A percentile compares a stretch with the other conserved stretches of the same genome.
Conservation (phyloP, 257 asterid species). For the Solanum verrucosum region DNA sequence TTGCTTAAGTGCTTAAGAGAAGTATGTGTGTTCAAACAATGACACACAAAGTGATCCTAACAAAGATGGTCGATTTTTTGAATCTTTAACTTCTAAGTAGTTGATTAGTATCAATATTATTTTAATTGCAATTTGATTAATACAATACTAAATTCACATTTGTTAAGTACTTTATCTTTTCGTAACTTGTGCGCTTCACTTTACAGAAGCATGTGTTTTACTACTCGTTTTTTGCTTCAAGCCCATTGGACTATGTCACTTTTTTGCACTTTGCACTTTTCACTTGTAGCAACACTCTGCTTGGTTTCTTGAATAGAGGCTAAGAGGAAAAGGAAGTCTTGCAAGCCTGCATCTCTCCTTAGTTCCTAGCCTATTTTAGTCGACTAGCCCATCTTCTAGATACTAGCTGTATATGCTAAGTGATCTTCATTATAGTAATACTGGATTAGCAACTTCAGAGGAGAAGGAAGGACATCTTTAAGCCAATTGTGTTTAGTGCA, state of each 20-base stretch:
- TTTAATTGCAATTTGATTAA: neutral
- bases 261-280: neutral
- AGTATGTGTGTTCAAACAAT: neutral
- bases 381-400: neutral
- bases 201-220: neutral
- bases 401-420: neutral
- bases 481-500: neutral
- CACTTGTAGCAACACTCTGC: neutral
- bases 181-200: neutral
- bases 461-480: neutral
- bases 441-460: neutral
- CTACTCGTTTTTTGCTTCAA: neutral
- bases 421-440: neutral
- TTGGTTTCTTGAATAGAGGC: neutral
- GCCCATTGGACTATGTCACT: neutral
- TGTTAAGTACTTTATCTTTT: neutral
- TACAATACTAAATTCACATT: neutral
- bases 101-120: neutral
- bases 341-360: neutral
- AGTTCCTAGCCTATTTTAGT: neutral
- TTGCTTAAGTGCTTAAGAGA: neutral
- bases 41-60: neutral
- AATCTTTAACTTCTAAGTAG: neutral
- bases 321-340: neutral
- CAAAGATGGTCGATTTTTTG: neutral